phyloP scores from a whole-genome alignment of 345 rosid genomes.

The Trapa bicornis region DNA sequence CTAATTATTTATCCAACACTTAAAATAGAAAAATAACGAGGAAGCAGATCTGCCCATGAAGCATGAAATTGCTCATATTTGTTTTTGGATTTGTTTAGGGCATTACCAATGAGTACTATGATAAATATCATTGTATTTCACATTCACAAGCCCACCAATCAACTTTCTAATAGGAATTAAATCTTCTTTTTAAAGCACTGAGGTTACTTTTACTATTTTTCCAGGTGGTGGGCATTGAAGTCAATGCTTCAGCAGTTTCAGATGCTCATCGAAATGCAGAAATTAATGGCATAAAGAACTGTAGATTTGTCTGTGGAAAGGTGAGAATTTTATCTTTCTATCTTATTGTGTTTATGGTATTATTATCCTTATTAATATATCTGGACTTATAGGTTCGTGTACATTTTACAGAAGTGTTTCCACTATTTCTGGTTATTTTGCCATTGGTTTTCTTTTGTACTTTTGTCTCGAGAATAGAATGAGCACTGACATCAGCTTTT shows the following conservation, averaged over 20 bases:
- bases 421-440: not conserved
- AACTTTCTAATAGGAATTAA: not conserved
- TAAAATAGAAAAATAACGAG: not conserved
- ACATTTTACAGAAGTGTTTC: not conserved
- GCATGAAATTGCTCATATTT: not conserved
- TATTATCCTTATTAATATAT: not conserved
- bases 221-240: constrained; percentile 91
- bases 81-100: not conserved
- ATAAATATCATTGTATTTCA: not conserved
- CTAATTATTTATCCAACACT: not conserved
- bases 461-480: not conserved
- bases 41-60: not conserved
- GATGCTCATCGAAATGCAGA: constrained; percentile 86
- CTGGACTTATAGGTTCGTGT: not conserved
- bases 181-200: constrained; percentile 1
- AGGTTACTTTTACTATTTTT: constrained; percentile 8
- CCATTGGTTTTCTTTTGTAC: not conserved
- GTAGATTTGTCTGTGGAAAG: constrained; percentile 83
- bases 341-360: constrained; percentile 1
- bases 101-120: not conserved
- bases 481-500: not conserved
- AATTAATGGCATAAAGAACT: constrained; percentile 76
- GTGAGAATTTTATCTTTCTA: constrained; percentile 24
- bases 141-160: not conserved
- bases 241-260: constrained; percentile 92